These are phyloP conservation scores for Aphanomyces invadans DNA, from an alignment of 352 stramenopile genomes.

Conservation along the genomic window DNA sequence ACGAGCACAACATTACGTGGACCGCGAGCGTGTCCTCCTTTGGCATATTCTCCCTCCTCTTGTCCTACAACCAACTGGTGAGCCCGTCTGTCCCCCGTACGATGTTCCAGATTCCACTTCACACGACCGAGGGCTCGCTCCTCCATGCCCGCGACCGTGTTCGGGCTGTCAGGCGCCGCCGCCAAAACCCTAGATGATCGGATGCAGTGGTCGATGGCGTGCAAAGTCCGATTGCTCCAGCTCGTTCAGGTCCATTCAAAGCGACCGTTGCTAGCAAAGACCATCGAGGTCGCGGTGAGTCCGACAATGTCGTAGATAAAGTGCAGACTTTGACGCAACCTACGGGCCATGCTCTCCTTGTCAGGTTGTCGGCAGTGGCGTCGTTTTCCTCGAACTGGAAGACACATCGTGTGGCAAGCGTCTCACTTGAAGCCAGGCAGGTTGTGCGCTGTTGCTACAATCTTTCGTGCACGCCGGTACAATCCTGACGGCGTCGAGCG, in stretches of 20 bases:
- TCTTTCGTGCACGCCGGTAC: no score
- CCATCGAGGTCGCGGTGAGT: not conserved
- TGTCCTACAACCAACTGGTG: constrained; percentile 23
- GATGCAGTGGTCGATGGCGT: not conserved
- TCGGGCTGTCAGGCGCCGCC: constrained; percentile 10
- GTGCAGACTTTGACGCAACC: no score
- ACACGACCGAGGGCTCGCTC: not conserved
- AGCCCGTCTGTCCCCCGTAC: no score
- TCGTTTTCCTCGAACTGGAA: no score
- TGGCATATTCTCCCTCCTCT: not conserved
- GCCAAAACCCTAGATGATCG: constrained; percentile 8
- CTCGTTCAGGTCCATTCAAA: not conserved
- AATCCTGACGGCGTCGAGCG: no score
- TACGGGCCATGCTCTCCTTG: no score
- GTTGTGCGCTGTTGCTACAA: no score
- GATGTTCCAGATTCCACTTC: constrained; percentile 13
- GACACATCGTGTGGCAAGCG: no score
- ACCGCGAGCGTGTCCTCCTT: not conserved
- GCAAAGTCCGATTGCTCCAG: not conserved
- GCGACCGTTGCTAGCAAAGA: not conserved
- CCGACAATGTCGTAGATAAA: no score
- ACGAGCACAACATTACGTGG: constrained; percentile 1
- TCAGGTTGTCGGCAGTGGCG: no score
- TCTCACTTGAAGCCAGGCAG: no score
- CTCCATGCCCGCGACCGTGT: not conserved